Percentiles rank a stretch among this genome's conserved stretches.
These are phyloP conservation scores for Fusarium pilosicola DNA, from an alignment of 2,329 filamentous ascomycete genomes.

Conservation along the genomic window DNA sequence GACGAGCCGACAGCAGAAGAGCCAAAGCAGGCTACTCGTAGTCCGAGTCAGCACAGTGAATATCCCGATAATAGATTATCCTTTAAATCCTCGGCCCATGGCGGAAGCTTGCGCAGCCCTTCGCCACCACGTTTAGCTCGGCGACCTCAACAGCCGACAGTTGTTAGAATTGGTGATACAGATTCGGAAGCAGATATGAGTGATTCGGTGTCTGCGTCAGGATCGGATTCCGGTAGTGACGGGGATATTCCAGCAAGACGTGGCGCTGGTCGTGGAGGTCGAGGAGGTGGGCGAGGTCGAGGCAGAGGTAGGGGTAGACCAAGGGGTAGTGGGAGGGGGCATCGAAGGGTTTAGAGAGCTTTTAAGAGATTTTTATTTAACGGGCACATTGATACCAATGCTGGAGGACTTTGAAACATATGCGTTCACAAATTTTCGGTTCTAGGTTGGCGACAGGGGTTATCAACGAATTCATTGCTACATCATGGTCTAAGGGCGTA, in stretches of 20 bases:
- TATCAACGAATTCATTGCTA: neutral
- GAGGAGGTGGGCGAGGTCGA: conserved; percentile 40
- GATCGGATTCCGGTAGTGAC: conserved; percentile 34
- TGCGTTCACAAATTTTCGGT: neutral
- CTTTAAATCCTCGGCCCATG: conserved; percentile 3
- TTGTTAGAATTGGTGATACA: conserved; percentile 42
- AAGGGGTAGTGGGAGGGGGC: conserved; percentile 27
- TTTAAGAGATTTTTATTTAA: conserved; percentile 1
- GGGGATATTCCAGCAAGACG: conserved; percentile 42
- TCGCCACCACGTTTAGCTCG: conserved; percentile 15
- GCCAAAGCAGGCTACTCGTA: neutral
- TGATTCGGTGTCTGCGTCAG: conserved; percentile 3
- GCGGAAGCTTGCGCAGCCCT: conserved; percentile 25
- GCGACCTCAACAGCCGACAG: conserved; percentile 24
- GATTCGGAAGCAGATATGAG: conserved; percentile 34
- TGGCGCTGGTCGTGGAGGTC: conserved; percentile 35
- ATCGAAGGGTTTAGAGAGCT: neutral
- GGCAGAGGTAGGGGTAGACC: conserved; percentile 20
- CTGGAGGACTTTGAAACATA: neutral
- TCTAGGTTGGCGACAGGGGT: neutral
- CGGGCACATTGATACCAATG: conserved; percentile 15
- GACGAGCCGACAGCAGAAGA: neutral
- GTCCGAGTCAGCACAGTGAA: neutral
- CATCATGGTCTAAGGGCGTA: neutral
- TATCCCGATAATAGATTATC: neutral